Evolutionary conservation across 305 asterid genomes (phyloP).

Genomic region (Solanum hybrid): DNA sequence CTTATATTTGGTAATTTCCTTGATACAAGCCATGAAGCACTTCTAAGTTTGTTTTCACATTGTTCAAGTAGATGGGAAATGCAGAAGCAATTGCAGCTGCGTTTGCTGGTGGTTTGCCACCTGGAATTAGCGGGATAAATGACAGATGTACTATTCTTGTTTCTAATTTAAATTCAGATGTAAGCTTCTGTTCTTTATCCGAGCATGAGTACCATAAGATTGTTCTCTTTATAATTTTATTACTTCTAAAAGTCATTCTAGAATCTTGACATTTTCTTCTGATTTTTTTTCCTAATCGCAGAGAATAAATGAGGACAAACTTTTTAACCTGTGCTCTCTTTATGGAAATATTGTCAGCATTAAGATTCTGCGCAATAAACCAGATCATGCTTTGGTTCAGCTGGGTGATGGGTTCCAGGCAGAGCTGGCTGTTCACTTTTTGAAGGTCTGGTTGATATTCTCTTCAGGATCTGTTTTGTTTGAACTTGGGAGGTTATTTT

Average conservation of each 20-base stretch:
- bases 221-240: neutral
- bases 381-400: constrained; percentile 93
- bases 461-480: neutral
- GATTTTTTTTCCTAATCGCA: constrained; percentile 22
- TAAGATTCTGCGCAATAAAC: constrained; percentile 77
- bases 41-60: neutral
- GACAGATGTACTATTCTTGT: constrained; percentile 91
- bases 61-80: constrained; percentile 51
- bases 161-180: constrained; percentile 82
- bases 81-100: constrained; percentile 96
- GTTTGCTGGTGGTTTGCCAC: constrained; percentile 92
- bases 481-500: neutral
- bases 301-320: constrained; percentile 86
- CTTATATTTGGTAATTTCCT: neutral
- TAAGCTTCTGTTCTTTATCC: constrained; percentile 27
- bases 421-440: constrained; percentile 91
- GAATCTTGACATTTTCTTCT: neutral
- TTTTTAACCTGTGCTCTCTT: constrained; percentile 82
- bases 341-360: constrained; percentile 81
- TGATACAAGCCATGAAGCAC: neutral
- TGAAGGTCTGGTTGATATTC: constrained; percentile 48
- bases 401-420: constrained; percentile 99
- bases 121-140: constrained; percentile 84
- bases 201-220: neutral
- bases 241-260: neutral